Percentiles rank a stretch among this genome's conserved stretches.
These are phyloP conservation scores for Phanerochaete carnosa DNA, from an alignment of 768 basidiomycete genomes.

Conservation along the genomic window DNA sequence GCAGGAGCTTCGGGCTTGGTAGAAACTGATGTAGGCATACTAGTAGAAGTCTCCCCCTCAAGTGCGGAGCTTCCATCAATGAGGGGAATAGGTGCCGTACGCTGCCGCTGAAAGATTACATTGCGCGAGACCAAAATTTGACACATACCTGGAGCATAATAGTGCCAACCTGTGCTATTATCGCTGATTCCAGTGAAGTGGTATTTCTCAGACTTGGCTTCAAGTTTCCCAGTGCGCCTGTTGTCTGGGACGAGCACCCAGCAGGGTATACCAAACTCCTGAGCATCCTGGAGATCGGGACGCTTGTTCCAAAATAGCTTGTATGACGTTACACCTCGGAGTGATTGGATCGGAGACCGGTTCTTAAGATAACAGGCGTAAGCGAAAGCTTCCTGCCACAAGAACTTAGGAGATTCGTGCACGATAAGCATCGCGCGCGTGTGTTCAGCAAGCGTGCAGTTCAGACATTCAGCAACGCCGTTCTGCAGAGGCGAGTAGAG, in stretches of 20 bases:
- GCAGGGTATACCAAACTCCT: slow-evolving; percentile 11
- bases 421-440: slow-evolving; percentile 26
- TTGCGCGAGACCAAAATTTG: slow-evolving; percentile 6
- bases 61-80: background rate
- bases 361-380: slow-evolving; percentile 23
- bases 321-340: slow-evolving; percentile 17
- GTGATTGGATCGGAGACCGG: slow-evolving; percentile 10
- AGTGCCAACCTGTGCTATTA: background rate
- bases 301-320: slow-evolving; percentile 13
- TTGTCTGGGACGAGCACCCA: slow-evolving; percentile 7
- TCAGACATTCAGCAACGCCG: slow-evolving; percentile 34
- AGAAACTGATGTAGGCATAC: too few species aligned
- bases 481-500: slow-evolving; percentile 44
- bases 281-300: slow-evolving; percentile 16
- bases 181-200: slow-evolving; percentile 2
- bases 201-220: slow-evolving; percentile 1
- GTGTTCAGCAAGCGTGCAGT: slow-evolving; percentile 22
- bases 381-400: slow-evolving; percentile 28
- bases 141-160: background rate
- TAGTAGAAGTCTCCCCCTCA: slow-evolving; percentile 12
- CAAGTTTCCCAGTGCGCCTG: background rate
- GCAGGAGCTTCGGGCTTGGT: background rate
- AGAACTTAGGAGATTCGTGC: slow-evolving; percentile 16
- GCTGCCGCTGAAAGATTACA: slow-evolving; percentile 1
- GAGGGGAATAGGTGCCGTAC: background rate